phyloP scores from a whole-genome alignment of 2,329 filamentous ascomycete genomes.

The Fusarium irregulare region DNA sequence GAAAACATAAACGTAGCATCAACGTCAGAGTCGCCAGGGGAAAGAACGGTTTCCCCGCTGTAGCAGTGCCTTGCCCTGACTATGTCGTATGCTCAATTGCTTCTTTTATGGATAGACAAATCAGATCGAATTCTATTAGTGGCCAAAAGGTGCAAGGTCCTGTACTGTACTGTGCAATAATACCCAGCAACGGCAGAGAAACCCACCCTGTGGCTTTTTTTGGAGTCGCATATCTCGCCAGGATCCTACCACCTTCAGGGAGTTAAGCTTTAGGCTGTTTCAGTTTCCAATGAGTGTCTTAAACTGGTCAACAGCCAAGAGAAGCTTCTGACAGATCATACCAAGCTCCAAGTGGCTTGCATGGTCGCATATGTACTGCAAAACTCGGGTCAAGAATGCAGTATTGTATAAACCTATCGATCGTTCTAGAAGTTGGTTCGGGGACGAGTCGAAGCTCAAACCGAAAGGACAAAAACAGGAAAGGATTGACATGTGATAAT shows the following conservation, averaged over 20 bases:
- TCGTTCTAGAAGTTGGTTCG: constrained; percentile 14
- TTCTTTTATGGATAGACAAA: constrained; percentile 27
- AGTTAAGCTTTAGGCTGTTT: not conserved
- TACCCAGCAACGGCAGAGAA: constrained; percentile 9
- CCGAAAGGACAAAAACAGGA: not conserved
- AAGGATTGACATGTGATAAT: constrained; percentile 29
- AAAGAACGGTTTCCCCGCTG: constrained; percentile 35
- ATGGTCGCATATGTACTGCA: not conserved
- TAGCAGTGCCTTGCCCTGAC: not conserved
- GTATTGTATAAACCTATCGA: not conserved
- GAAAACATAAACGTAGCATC: constrained; percentile 17
- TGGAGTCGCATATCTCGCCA: constrained; percentile 11
- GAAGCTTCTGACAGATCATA: not conserved
- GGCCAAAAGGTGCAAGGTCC: not conserved
- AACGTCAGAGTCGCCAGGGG: constrained; percentile 20
- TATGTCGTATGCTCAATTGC: constrained; percentile 30
- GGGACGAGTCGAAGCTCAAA: constrained; percentile 20
- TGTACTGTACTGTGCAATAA: not conserved
- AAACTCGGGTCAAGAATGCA: not conserved
- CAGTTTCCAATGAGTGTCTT: not conserved
- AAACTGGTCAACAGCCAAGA: not conserved
- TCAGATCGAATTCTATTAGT: constrained; percentile 11
- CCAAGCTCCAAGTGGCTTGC: not conserved
- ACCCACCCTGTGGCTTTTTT: constrained; percentile 22
- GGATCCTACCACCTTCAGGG: not conserved